A percentile compares a stretch with the other conserved stretches of the same genome.
Conservation (phyloP, 371 early-diverging fungal species). For the Sanchytrium tribonematis region DNA sequence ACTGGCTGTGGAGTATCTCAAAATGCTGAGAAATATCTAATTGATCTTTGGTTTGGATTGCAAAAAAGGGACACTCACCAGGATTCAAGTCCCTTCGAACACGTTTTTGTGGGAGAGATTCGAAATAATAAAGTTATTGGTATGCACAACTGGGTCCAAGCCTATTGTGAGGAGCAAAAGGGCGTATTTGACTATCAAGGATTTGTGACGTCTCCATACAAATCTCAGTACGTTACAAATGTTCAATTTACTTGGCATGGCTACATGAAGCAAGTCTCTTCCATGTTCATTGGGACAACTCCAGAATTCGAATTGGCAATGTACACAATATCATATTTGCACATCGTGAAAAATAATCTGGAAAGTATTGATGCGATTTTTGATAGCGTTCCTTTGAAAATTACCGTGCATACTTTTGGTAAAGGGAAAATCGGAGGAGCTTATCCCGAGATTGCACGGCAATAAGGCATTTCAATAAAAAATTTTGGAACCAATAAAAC, state of each 20-base stretch:
- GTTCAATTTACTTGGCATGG: conserved; percentile 16
- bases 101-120: conserved; percentile 21
- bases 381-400: no score
- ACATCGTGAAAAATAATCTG: no score
- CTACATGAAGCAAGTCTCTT: conserved; percentile 14
- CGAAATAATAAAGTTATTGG: conserved; percentile 14
- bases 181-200: conserved; percentile 18
- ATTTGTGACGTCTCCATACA: conserved; percentile 12
- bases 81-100: conserved; percentile 20
- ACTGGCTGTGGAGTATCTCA: conserved; percentile 7
- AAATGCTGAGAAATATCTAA: conserved; percentile 6
- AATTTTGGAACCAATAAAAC: no score
- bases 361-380: no score
- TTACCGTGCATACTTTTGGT: no score
- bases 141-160: conserved; percentile 24
- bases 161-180: conserved; percentile 14
- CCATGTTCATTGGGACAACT: conserved; percentile 16
- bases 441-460: no score
- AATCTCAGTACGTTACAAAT: conserved; percentile 7
- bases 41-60: conserved; percentile 16
- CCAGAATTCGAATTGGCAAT: conserved; percentile 28
- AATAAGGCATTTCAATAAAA: no score
- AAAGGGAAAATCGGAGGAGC: no score
- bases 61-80: conserved; percentile 2
- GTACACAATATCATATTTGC: no score